Base-by-base conservation (phyloP, 2,329 filamentous ascomycete genomes). In the Aspergillus aculeatinus region DNA sequence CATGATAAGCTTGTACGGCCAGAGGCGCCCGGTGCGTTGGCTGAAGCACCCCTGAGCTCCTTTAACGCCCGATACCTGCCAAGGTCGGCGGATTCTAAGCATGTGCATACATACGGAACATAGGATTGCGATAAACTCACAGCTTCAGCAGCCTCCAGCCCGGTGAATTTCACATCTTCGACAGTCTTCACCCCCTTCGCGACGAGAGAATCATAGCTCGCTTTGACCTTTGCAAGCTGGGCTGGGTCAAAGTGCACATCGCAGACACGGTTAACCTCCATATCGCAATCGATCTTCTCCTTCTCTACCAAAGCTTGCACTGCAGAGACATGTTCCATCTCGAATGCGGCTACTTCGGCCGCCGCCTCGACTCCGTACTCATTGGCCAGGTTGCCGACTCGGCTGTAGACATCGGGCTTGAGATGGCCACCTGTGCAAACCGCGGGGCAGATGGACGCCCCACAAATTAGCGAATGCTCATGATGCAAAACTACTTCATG, bases 1-100 rank as follows among this genome's bases (percentile, higher is more conserved):
- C 1, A 86, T 80, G 2, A 96, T 87, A 19, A 96, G 83, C 76
- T 95, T 96, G 75, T 96, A 96, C 0, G 92, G 92, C 74, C 74
- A 78, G 14, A 77, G 64, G 35, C 71, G 70, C 1, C 64, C 74
- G 2, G 75, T 69, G 0, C 68, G 70, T 52, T 70, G 75, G 1
- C 67, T 64, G 31, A 77, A 74, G 42, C 71, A 74, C 2, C 70
- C 72, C 21, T 64, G 60, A 0, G 77, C 75, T 10, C 69, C 74
- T 55, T 76, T 78, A 12, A 79, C 75, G 0, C 75, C 71, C 0
- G 75, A 76, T 51, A 74, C 65, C 65, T 74, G 25, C 27, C 2
- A 5, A 27, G 16, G 33, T 16, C 12, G 33, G 12, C 33, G 33
- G 52, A 55, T n/a, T n/a, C 25, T 29, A 56, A 51, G 25, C 2